phyloP scores from a whole-genome alignment of 352 stramenopile species.

The Phytophthora sp. region DNA sequence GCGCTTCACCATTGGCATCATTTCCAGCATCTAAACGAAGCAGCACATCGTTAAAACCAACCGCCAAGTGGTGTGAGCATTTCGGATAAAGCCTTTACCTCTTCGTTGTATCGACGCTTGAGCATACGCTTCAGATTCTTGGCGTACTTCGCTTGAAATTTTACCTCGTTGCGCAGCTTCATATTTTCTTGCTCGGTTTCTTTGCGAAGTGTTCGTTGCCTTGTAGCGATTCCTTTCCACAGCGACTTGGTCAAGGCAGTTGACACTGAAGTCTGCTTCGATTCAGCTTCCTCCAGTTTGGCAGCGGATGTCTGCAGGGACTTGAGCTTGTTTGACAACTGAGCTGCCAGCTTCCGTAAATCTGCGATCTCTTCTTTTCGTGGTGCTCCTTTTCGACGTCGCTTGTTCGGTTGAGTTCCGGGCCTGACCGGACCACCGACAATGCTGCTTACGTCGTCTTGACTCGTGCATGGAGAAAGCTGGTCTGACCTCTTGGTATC shows the following conservation, averaged over 20 bases:
- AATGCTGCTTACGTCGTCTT: background rate
- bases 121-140: conserved; percentile 31
- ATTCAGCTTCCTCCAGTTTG: background rate
- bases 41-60: too few relatives aligned
- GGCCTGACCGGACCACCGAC: too few relatives aligned
- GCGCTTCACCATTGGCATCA: conserved; percentile 15
- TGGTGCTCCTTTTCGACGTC: conserved; percentile 1
- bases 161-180: conserved; percentile 1
- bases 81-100: too few relatives aligned
- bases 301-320: background rate
- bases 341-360: background rate
- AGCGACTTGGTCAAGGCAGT: background rate
- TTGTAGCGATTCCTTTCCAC: conserved; percentile 13
- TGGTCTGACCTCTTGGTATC: background rate
- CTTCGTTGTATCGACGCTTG: conserved; percentile 24
- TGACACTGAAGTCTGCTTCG: too few relatives aligned
- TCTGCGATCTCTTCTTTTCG: conserved; percentile 24
- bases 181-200: conserved; percentile 3
- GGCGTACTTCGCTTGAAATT: conserved; percentile 3
- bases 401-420: background rate
- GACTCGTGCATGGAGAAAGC: background rate
- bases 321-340: conserved; percentile 4
- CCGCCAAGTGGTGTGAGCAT: too few relatives aligned
- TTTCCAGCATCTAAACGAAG: conserved; percentile 27
- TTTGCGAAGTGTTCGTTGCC: conserved; percentile 7